Percentiles rank a stretch among this genome's conserved stretches.
These are phyloP conservation scores for Camellia japonica DNA, from an alignment of 148 eudicot genomes.

Conservation along the genomic window DNA sequence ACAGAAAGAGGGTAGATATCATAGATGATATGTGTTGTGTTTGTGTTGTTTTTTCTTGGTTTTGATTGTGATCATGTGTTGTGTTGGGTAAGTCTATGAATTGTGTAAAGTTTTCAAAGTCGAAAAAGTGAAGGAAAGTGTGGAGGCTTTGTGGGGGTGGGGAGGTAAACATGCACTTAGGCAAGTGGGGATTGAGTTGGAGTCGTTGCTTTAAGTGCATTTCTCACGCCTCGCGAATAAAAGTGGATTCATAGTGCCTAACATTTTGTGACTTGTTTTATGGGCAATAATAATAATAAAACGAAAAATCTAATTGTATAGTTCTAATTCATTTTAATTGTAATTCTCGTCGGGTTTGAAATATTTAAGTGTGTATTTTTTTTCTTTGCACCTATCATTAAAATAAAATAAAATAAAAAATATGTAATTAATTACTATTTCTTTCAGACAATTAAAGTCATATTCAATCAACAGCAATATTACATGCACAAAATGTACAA, in stretches of 20 bases:
- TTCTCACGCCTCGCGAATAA: conserved; percentile 32
- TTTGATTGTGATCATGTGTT: background rate
- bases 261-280: conserved; percentile 15
- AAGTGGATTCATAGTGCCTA: conserved; percentile 12
- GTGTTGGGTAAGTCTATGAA: background rate
- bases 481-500: no score
- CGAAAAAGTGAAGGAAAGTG: conserved; percentile 29
- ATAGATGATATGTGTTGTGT: conserved; percentile 10
- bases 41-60: background rate
- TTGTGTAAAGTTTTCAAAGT: background rate
- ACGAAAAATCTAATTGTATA: no score
- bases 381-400: no score
- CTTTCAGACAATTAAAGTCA: background rate
- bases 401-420: no score
- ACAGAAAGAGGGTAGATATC: no score
- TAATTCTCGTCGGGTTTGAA: no score
- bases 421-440: background rate
- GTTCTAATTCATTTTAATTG: no score
- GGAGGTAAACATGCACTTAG: conserved; percentile 47
- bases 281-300: background rate
- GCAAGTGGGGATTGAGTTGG: conserved; percentile 28
- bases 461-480: no score
- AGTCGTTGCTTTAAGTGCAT: conserved; percentile 27
- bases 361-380: no score
- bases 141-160: background rate